Evolutionary conservation across 1,284 basidiomycete species (phyloP), one percentile per base, ranked within the genome.

Genomic region (Stygiomarasmius scandens): DNA sequence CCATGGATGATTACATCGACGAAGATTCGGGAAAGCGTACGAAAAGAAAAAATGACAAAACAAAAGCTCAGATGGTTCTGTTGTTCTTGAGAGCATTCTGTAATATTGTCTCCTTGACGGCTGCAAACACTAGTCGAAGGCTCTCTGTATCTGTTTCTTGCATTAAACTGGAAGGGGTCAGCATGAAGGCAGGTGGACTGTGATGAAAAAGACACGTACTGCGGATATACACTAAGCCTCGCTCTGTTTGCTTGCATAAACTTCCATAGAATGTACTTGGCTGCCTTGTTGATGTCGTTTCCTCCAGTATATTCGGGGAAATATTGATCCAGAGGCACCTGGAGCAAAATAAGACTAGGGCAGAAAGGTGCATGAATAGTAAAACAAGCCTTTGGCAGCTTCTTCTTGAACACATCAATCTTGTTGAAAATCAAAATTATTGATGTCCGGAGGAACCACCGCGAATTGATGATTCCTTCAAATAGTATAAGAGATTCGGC

Each of bases 171-270:
- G 53, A 52, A 24, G n/a, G n/a, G n/a, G n/a, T n/a, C n/a, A 24
- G 34, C 20, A n/a, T n/a, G n/a, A 49, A 58, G 62, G 5, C 23
- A 23, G 27, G 38, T 9, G 58, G 29, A 24, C 61, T 41, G 41
- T n/a, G n/a, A n/a, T 55, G 6, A 52, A 57, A 43, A 14, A 10
- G 52, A 20, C 12, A 85, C 91, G 61, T 68, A 95, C 94, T 97
- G 95, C 1, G 95, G 94, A 73, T 97, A 97, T 11, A 97, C 90
- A 58, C 89, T 93, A 60, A 97, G 72, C 54, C 90, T 77, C 32
- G 93, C 93, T 24, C 95, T 79, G 69, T 99, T 99, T 46, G 92
- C 91, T 72, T 97, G 94, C 77, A 96, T 97, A 66, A 98, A 98
- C 63, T 93, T 80, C 96, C 96, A 98, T 23, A 99, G 77, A 60